Base-by-base conservation (phyloP, 1,139 yeast genomes). In the Pichia sp. region DNA sequence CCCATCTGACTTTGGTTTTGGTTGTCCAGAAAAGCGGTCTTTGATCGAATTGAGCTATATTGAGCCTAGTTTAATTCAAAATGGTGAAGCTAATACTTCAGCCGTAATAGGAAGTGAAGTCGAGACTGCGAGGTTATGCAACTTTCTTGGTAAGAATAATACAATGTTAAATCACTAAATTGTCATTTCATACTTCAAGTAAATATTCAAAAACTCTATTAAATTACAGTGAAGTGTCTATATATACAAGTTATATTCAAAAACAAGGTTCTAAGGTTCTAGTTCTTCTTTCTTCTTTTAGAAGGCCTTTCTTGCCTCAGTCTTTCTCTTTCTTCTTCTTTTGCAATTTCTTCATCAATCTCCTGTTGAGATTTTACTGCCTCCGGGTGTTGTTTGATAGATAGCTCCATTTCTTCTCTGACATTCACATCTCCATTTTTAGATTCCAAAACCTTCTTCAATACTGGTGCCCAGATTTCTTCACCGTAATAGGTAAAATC, bases 1-100 rank as follows among this genome's bases (percentile, higher is more conserved):
- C 60, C 96, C 96, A 0, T 66, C 89, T 0, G 76, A 65, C 28
- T 77, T 91, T 53, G 77, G 76, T 1, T 88, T 91, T 59, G 52
- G 59, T 25, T 91, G 97, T 53, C 97, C 97, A 0, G 53, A 53
- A 0, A 51, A 48, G 4, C 65, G 70, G 35, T 54, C 58, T 0
- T 55, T 71, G 3, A 61, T 75, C 19, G 44, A 57, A 11, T 56
- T 50, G 57, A 70, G 85, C 41, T 82, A 82, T 55, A 46, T 52
- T 5, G 56, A 53, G 40, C 45, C 48, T 12, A 19, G 31, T 6
- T 72, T 74, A 64, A 28, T 15, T 8, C 18, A 18, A 4, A 14
- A 31, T 4, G 20, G 15, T 21, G n/a, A 18, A 15, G 31, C 15
- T 8, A 8, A 7, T 11, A 11, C 25, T 25, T 21, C 12, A 14